Evolutionary conservation across 495 filamentous ascomycete species (phyloP), one percentile per base, ranked within the genome.

Genomic region (Penicillium manginii): DNA sequence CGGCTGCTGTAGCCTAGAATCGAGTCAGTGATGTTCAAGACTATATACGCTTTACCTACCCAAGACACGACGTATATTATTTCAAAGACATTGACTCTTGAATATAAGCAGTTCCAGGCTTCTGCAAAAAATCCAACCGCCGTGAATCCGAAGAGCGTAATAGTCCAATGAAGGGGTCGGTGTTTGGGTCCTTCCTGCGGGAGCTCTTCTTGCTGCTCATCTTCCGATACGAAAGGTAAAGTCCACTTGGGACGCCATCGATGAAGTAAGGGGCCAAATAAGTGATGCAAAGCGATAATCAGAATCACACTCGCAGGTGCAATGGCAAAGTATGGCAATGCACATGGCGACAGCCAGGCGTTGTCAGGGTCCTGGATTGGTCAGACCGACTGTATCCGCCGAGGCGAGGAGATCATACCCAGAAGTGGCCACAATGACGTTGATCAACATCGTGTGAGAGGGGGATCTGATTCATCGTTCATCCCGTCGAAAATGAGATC

Each of bases 161-260:
- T 59, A 14, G 77, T 73, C 62, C 73, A 71, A 26, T 64, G 56
- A 40, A 75, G 58, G 19, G 66, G 60, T 17, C 10, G 40, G n/a
- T 65, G 63, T 26, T 63, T 69, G n/a, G 67, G 62, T 7, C 35
- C 56, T 11, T 66, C 67, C 35, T 59, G 23, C n/a, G 54, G 55
- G 6, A 76, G 46, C 7, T 61, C 54, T 19, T 62, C 55, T 22
- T 50, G 54, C 54, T 73, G 70, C 22, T 70, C 66, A 48, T 82
- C 70, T 59, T 80, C 70, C 4, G 58, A 57, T 12, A 84, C 65
- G 54, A 86, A 86, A 8, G 77, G 66, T 35, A 57, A 64, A 3
- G 76, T 75, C 83, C 83, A 87, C 68, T 60, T 67, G 17, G 84
- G 83, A 11, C 69, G 67, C 66, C 69, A 71, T 42, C 61, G 59